phyloP scores from a whole-genome alignment of 2,329 filamentous ascomycete species.

The Hymenoscyphus albidus region DNA sequence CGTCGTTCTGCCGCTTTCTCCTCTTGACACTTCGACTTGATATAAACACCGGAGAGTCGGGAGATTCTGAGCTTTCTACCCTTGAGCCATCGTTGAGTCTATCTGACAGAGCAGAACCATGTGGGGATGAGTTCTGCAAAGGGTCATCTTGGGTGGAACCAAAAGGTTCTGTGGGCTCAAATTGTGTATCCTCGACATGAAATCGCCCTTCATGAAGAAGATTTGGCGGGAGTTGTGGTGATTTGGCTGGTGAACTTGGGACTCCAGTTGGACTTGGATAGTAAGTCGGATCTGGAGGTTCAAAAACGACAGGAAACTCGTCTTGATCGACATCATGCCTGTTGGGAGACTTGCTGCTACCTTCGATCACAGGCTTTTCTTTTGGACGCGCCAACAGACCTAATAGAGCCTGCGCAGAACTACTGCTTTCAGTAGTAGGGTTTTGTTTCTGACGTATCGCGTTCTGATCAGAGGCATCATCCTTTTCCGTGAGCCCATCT shows the following conservation, averaged over 20 bases:
- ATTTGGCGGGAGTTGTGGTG: constrained; percentile 13
- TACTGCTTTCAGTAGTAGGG: neutral
- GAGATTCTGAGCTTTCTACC: constrained; percentile 12
- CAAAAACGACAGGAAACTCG: neutral
- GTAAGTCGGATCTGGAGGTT: neutral
- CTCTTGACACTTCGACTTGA: constrained; percentile 29
- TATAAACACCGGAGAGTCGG: constrained; percentile 27
- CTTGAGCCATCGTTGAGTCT: neutral
- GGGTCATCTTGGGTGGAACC: constrained; percentile 29
- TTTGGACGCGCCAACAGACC: neutral
- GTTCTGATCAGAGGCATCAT: neutral
- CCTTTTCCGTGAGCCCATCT: neutral
- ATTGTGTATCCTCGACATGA: constrained; percentile 18
- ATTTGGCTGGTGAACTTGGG: neutral
- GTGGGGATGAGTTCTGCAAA: neutral
- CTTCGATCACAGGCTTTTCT: neutral
- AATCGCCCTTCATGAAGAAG: constrained; percentile 6
- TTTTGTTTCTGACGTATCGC: neutral
- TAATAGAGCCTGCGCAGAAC: too few relatives aligned
- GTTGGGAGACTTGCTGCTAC: neutral
- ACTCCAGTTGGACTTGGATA: constrained; percentile 9
- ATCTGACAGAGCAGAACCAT: neutral
- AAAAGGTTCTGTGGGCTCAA: constrained; percentile 20
- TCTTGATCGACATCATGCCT: neutral
- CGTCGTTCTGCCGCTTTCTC: constrained; percentile 21